Evolutionary conservation across 768 basidiomycete species (phyloP).

Genomic region (Trametes maxima): DNA sequence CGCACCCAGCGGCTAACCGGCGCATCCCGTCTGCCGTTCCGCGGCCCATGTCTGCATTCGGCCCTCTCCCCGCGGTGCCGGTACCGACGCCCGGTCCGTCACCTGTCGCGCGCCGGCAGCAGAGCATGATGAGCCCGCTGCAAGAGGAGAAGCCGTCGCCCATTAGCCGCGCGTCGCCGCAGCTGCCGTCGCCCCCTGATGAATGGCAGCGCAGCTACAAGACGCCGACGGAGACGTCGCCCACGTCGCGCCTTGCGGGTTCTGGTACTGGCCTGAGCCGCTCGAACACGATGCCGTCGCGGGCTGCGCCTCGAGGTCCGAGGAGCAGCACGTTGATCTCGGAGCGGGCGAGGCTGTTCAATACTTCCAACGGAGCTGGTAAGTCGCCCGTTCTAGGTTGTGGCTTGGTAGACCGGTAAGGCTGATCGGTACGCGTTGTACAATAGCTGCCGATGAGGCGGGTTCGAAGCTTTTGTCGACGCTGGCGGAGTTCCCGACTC

Average conservation of each 20-base stretch:
- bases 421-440: not conserved
- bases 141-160: constrained; percentile 1
- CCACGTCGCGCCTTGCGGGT: not conserved
- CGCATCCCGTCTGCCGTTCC: constrained; percentile 15
- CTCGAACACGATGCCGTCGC: constrained; percentile 32
- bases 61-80: constrained; percentile 23
- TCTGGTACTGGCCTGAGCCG: constrained; percentile 18
- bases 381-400: not conserved
- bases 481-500: constrained; percentile 39
- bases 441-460: constrained; percentile 12
- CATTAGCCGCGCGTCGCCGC: not conserved
- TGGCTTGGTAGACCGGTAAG: not conserved
- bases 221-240: constrained; percentile 19
- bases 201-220: constrained; percentile 11
- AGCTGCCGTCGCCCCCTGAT: constrained; percentile 17
- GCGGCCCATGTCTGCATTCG: constrained; percentile 22
- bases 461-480: constrained; percentile 30
- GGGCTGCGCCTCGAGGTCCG: constrained; percentile 21
- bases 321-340: constrained; percentile 33
- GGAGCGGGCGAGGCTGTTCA: constrained; percentile 34
- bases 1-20: constrained; percentile 26
- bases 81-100: constrained; percentile 17
- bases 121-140: constrained; percentile 5
- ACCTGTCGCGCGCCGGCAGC: constrained; percentile 10
- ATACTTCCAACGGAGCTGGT: constrained; percentile 27